Percentiles rank a stretch among this genome's conserved stretches.
Evolutionary conservation across 2,329 filamentous ascomycete genomes (phyloP).

Genomic region (Juglanconis sp.): DNA sequence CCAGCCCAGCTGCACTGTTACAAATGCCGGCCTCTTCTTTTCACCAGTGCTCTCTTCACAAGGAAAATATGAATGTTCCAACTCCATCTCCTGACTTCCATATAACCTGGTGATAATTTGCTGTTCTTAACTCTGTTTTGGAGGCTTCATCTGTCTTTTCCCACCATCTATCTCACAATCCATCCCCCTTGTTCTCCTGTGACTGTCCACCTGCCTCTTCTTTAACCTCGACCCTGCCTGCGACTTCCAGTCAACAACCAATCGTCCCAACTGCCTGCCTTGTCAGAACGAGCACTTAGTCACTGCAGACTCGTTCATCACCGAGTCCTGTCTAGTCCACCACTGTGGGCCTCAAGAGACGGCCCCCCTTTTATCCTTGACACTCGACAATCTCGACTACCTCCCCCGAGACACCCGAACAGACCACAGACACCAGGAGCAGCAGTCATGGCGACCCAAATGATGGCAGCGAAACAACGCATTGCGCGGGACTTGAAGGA

Average conservation of each 20-base stretch:
- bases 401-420: not conserved
- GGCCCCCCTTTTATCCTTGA: no score
- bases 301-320: no score
- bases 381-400: not conserved
- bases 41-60: not conserved
- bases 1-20: no score
- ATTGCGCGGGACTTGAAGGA: conserved; percentile 85
- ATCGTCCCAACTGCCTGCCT: not conserved
- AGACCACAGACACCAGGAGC: not conserved
- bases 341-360: no score
- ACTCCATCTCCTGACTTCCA: not conserved
- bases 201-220: not conserved
- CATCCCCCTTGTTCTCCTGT: not conserved
- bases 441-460: conserved; percentile 36
- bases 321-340: no score
- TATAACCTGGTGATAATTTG: not conserved
- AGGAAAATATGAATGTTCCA: not conserved
- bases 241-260: not conserved
- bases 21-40: not conserved
- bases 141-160: not conserved
- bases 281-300: not conserved
- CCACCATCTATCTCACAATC: no score
- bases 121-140: not conserved
- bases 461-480: conserved; percentile 62
- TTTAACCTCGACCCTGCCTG: no score